Percentiles rank a stretch among this genome's conserved stretches.
Evolutionary conservation across 176 grass and related monocot genomes (phyloP).

Genomic region (Rhipidocladum racemiflorum): DNA sequence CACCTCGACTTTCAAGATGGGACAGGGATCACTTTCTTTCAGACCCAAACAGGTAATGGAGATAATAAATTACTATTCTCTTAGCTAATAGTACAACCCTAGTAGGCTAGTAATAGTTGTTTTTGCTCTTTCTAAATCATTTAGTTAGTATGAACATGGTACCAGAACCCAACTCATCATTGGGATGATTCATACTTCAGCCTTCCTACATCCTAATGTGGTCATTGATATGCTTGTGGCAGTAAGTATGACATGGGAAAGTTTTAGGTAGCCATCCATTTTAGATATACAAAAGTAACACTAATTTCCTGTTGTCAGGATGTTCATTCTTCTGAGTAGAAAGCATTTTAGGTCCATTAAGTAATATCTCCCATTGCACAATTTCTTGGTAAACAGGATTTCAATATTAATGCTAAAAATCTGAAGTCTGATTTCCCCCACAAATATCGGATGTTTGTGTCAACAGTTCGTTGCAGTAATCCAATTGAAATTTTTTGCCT

Average conservation of each 20-base stretch:
- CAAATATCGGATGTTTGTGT: no score
- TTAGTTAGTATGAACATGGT: not conserved
- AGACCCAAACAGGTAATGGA: conserved; percentile 80
- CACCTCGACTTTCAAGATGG: conserved; percentile 66
- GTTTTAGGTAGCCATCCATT: not conserved
- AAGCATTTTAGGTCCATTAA: not conserved
- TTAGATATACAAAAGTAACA: not conserved
- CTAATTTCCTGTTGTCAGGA: not conserved
- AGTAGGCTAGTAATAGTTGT: not conserved
- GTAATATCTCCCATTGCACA: not conserved
- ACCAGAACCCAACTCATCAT: not conserved
- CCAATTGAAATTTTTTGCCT: no score
- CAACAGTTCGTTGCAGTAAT: no score
- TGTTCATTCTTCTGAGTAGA: not conserved
- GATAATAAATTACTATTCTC: conserved; percentile 13
- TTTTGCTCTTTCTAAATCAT: not conserved
- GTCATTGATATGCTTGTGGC: not conserved
- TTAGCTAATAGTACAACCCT: conserved; percentile 8
- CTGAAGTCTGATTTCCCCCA: no score
- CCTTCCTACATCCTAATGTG: not conserved
- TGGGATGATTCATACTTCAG: conserved; percentile 10
- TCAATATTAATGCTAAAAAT: no score
- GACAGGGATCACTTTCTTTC: conserved; percentile 68
- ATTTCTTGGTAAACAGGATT: no score
- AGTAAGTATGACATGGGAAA: not conserved